These are phyloP conservation scores for Solanum chilense DNA, from an alignment of 257 asterid species.

Conservation along the genomic window DNA sequence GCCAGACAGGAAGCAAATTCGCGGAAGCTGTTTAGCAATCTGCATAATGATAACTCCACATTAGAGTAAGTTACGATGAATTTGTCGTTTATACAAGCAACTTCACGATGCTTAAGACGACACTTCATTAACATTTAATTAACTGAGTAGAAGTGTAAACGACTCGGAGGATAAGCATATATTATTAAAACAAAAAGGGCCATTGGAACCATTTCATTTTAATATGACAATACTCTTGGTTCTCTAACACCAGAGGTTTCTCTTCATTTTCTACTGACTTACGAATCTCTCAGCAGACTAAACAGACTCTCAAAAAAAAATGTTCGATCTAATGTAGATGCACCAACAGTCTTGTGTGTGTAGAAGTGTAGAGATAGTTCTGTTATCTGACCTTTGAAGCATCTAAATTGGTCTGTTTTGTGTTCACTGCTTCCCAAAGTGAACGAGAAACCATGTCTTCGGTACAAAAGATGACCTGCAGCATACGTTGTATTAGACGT, in stretches of 20 bases:
- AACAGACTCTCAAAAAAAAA: neutral
- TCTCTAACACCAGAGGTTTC: neutral
- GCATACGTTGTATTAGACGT: neutral
- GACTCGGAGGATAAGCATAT: neutral
- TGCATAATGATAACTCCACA: constrained; percentile 12
- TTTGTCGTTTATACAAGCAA: neutral
- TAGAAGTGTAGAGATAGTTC: neutral
- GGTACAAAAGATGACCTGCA: constrained; percentile 64
- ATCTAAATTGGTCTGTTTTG: constrained; percentile 53
- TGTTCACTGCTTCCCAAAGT: constrained; percentile 87
- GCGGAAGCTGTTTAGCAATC: constrained; percentile 74
- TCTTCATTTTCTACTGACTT: neutral
- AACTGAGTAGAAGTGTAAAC: neutral
- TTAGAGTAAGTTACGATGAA: neutral
- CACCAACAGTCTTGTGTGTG: neutral
- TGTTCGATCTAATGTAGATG: neutral
- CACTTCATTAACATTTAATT: neutral
- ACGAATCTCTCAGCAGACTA: neutral
- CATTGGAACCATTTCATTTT: neutral
- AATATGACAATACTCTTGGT: neutral
- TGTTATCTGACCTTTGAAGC: constrained; percentile 37
- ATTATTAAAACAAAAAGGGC: neutral
- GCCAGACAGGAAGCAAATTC: constrained; percentile 89
- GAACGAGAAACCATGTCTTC: constrained; percentile 68
- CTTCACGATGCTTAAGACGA: too few relatives aligned